phyloP scores from a whole-genome alignment of 495 filamentous ascomycete genomes.

The Parathielavia appendiculata region DNA sequence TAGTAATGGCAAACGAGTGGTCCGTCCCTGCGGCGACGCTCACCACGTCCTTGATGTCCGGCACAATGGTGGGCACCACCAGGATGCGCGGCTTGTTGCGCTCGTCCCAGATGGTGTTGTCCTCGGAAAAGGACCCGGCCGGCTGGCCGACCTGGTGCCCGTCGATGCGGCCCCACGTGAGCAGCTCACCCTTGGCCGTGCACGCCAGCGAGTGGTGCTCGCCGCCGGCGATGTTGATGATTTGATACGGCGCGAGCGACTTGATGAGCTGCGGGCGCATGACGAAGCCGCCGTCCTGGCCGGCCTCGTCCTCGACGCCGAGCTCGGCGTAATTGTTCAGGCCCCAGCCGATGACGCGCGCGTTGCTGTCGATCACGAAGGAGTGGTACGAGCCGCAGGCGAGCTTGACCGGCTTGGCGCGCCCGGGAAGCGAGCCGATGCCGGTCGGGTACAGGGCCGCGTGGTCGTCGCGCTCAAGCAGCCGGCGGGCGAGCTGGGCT shows the following conservation, averaged over 20 bases:
- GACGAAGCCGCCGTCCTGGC: slow-evolving; percentile 54
- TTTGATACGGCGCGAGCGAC: slow-evolving; percentile 49
- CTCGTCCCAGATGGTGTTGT: slow-evolving; percentile 56
- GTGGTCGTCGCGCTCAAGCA: slow-evolving; percentile 55
- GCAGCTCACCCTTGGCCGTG: slow-evolving; percentile 55
- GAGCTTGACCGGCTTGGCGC: slow-evolving; percentile 52
- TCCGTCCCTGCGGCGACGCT: slow-evolving; percentile 51
- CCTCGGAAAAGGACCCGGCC: slow-evolving; percentile 41
- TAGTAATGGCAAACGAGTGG: slow-evolving; percentile 56
- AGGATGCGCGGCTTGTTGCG: slow-evolving; percentile 53
- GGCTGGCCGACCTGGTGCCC: slow-evolving; percentile 57
- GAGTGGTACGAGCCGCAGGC: slow-evolving; percentile 64
- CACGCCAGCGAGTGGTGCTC: slow-evolving; percentile 62
- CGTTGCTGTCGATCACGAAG: slow-evolving; percentile 69
- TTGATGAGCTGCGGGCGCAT: slow-evolving; percentile 40
- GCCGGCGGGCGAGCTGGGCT: slow-evolving; percentile 66
- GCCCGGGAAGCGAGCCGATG: slow-evolving; percentile 56
- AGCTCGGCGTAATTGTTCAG: slow-evolving; percentile 79
- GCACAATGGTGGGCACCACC: slow-evolving; percentile 41
- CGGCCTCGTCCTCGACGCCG: slow-evolving; percentile 63
- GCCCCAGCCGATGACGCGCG: slow-evolving; percentile 77
- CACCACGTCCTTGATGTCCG: slow-evolving; percentile 26
- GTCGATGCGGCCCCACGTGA: slow-evolving; percentile 67
- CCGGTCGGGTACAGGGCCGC: slow-evolving; percentile 61
- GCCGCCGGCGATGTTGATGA: slow-evolving; percentile 59